These are phyloP conservation scores for Paecilomyces variotii DNA, from an alignment of 2,329 filamentous ascomycete genomes.

Conservation along the genomic window DNA sequence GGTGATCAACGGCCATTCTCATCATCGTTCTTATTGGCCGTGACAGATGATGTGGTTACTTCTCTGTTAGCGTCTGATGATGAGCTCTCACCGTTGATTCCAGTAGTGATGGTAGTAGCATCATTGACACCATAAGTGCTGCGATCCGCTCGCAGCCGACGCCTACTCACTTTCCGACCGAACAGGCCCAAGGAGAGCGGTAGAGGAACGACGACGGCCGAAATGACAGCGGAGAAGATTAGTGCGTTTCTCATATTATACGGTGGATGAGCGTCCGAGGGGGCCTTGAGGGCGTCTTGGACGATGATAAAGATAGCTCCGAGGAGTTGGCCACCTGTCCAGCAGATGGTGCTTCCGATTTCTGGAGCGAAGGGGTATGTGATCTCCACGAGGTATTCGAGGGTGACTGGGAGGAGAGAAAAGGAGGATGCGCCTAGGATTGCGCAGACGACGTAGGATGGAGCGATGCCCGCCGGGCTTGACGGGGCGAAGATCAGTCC, in stretches of 20 bases:
- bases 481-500: slow-evolving; percentile 72
- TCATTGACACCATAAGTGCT: background rate
- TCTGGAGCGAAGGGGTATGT: slow-evolving; percentile 82
- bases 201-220: slow-evolving; percentile 55
- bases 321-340: slow-evolving; percentile 77
- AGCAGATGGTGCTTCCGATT: slow-evolving; percentile 73
- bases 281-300: slow-evolving; percentile 61
- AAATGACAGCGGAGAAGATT: slow-evolving; percentile 70
- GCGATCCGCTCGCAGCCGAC: slow-evolving; percentile 34
- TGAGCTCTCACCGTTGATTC: background rate
- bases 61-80: background rate
- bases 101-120: background rate
- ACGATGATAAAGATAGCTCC: slow-evolving; percentile 80
- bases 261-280: slow-evolving; percentile 48
- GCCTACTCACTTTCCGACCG: slow-evolving; percentile 42
- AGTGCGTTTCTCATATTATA: slow-evolving; percentile 66
- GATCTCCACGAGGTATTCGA: slow-evolving; percentile 82
- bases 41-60: background rate
- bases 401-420: slow-evolving; percentile 68
- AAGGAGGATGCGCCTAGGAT: slow-evolving; percentile 75
- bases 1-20: background rate
- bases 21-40: background rate
- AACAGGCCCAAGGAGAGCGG: slow-evolving; percentile 64
- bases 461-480: slow-evolving; percentile 38
- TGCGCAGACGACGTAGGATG: slow-evolving; percentile 67